A percentile compares a stretch with the other conserved stretches of the same genome.
Evolutionary conservation across 805 yeast species (phyloP).

Genomic region (Aciculoconidium aculeatum): DNA sequence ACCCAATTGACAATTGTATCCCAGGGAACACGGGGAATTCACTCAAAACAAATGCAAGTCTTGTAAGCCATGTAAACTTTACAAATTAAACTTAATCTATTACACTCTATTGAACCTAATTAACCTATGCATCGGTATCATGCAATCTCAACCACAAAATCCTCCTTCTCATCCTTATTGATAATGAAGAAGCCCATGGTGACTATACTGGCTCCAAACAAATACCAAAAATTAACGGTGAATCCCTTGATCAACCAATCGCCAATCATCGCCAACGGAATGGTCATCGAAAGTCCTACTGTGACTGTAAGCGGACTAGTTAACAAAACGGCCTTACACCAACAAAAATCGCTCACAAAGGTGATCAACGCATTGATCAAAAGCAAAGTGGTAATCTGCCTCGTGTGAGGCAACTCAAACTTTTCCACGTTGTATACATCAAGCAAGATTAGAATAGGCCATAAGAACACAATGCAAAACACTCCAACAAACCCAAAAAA

Average conservation of each 20-base stretch:
- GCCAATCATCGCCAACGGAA: slow-evolving; percentile 91
- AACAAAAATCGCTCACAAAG: slow-evolving; percentile 82
- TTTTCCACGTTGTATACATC: slow-evolving; percentile 60
- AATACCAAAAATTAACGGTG: slow-evolving; percentile 53
- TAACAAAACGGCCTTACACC: slow-evolving; percentile 92
- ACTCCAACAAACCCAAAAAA: slow-evolving; percentile 96
- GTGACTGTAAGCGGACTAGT: slow-evolving; percentile 95
- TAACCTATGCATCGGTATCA: too few relatives aligned
- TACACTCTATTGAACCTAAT: too few relatives aligned
- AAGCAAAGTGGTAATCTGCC: slow-evolving; percentile 48
- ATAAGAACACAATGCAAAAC: slow-evolving; percentile 62
- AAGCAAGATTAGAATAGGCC: slow-evolving; percentile 76
- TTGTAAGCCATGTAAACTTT: too few relatives aligned
- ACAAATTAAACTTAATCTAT: too few relatives aligned
- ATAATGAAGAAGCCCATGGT: slow-evolving; percentile 78
- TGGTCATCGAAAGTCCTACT: slow-evolving; percentile 87
- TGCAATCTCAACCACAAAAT: too few relatives aligned
- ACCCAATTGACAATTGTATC: too few relatives aligned
- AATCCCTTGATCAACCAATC: slow-evolving; percentile 72
- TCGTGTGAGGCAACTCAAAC: slow-evolving; percentile 62
- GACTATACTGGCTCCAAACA: slow-evolving; percentile 76
- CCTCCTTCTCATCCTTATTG: slow-evolving; percentile 72
- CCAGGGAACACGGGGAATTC: too few relatives aligned
- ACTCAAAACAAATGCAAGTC: too few relatives aligned
- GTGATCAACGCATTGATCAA: slow-evolving; percentile 68